These are phyloP conservation scores for Colletotrichum zoysiae DNA, from an alignment of 2,329 filamentous ascomycete species.

Conservation along the genomic window DNA sequence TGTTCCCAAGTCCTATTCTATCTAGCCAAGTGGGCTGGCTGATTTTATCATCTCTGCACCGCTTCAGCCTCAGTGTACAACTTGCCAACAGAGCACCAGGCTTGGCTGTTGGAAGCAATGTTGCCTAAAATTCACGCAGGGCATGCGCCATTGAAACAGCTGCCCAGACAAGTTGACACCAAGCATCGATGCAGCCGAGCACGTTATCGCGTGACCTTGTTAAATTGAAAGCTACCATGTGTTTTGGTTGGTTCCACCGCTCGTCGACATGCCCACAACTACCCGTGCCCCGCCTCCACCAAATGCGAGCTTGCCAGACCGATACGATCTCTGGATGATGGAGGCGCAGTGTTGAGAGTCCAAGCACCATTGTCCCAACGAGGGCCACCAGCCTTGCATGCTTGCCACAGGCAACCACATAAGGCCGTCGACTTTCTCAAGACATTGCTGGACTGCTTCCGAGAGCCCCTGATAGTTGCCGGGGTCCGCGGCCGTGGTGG, in stretches of 20 bases:
- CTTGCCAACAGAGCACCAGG: too few relatives aligned
- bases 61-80: neutral
- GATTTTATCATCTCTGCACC: neutral
- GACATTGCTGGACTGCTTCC: conserved; percentile 16
- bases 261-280: conserved; percentile 23
- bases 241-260: conserved; percentile 28
- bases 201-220: conserved; percentile 20
- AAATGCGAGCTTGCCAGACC: conserved; percentile 26
- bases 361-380: conserved; percentile 10
- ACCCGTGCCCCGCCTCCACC: conserved; percentile 40
- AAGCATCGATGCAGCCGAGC: neutral
- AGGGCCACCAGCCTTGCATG: neutral
- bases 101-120: neutral
- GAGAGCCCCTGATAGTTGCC: conserved; percentile 23
- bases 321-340: conserved; percentile 13
- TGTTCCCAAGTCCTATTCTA: neutral
- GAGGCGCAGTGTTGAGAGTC: conserved; percentile 38
- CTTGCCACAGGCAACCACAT: neutral
- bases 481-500: neutral
- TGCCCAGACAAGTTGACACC: neutral
- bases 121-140: neutral
- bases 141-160: neutral
- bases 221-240: conserved; percentile 40
- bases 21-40: neutral
- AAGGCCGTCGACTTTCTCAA: neutral